phyloP scores from a whole-genome alignment of 139 green algal species.

The Volvox africanus region DNA sequence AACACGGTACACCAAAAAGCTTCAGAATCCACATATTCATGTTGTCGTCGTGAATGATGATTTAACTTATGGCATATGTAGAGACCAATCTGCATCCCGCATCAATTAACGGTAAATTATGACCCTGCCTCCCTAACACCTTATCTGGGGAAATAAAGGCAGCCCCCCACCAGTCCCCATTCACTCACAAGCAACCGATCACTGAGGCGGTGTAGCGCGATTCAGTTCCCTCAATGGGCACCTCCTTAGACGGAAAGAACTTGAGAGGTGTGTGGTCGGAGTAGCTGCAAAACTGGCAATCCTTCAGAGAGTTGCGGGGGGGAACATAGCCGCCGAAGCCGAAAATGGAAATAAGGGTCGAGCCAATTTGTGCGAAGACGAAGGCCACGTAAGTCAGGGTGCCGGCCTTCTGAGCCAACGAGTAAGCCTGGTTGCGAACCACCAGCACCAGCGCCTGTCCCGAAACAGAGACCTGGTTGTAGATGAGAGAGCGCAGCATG shows the following conservation, averaged over 20 bases:
- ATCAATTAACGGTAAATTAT: no score
- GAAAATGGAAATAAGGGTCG: constrained; percentile 78
- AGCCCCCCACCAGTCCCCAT: background rate
- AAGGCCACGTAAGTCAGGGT: constrained; percentile 84
- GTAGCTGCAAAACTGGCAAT: constrained; percentile 73
- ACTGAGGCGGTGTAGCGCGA: constrained; percentile 70
- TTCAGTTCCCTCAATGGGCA: constrained; percentile 75
- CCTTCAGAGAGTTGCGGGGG: constrained; percentile 55
- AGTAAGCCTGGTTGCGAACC: constrained; percentile 75
- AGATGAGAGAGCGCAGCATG: constrained; percentile 81
- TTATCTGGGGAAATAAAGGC: background rate
- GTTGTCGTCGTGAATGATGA: no score
- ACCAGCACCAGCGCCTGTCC: constrained; percentile 90
- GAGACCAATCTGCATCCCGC: no score
- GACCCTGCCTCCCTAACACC: no score
- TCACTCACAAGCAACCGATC: constrained; percentile 78
- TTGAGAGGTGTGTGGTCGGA: constrained; percentile 50
- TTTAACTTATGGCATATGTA: no score
- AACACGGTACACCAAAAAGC: no score
- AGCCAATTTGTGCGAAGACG: constrained; percentile 74
- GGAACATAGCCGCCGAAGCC: constrained; percentile 80
- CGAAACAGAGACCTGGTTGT: constrained; percentile 79
- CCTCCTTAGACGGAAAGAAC: constrained; percentile 66
- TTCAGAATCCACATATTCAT: no score
- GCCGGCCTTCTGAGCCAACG: constrained; percentile 69